phyloP scores from a whole-genome alignment of 306 rosid species.

The Leucaena leucocephala region DNA sequence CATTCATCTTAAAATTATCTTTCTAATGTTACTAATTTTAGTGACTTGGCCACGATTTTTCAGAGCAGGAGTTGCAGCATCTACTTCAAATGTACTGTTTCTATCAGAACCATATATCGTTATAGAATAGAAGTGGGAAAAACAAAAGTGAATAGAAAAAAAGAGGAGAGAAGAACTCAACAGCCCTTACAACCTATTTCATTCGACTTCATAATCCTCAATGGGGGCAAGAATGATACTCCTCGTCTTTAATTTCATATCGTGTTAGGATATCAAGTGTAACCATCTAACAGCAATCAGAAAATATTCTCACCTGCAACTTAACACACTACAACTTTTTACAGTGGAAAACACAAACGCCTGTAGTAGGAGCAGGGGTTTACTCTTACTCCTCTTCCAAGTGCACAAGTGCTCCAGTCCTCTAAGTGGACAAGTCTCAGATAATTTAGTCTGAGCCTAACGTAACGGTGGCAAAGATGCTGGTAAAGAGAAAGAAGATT shows the following conservation, averaged over 20 bases:
- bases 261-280: slow-evolving; percentile 46
- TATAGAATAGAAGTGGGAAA: background rate
- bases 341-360: slow-evolving; percentile 55
- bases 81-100: background rate
- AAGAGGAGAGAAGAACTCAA: background rate
- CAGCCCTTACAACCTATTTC: slow-evolving; percentile 26
- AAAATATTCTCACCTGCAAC: slow-evolving; percentile 50
- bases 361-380: slow-evolving; percentile 35
- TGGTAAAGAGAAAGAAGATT: slow-evolving; percentile 22
- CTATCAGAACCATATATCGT: background rate
- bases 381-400: slow-evolving; percentile 33
- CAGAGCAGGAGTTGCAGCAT: background rate
- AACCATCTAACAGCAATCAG: slow-evolving; percentile 42
- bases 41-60: background rate
- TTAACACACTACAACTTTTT: slow-evolving; percentile 59
- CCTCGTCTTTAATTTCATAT: slow-evolving; percentile 37
- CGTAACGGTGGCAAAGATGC: slow-evolving; percentile 20
- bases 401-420: slow-evolving; percentile 26
- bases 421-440: background rate
- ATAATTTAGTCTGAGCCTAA: slow-evolving; percentile 33
- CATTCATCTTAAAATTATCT: too few species aligned
- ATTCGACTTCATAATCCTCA: slow-evolving; percentile 20
- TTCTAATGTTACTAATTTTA: background rate
- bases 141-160: slow-evolving; percentile 4
- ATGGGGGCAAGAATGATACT: slow-evolving; percentile 38